Conservation (phyloP, 2,329 filamentous ascomycete species). For the Didymella glomerata region DNA sequence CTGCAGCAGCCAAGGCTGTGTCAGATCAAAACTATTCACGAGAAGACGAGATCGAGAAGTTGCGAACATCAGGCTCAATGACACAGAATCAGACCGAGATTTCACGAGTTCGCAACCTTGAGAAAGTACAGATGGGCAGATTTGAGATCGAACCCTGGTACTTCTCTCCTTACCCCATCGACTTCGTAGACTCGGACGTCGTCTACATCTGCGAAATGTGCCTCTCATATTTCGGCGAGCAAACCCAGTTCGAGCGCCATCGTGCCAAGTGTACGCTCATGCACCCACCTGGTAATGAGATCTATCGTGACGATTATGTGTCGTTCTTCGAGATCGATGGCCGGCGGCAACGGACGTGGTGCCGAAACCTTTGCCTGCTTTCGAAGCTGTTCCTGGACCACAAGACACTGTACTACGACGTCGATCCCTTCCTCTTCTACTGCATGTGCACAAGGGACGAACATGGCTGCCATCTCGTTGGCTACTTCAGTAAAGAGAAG, state of each 20-base stretch:
- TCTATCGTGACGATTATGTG: conserved; percentile 92
- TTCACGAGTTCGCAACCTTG: conserved; percentile 92
- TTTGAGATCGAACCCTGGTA: conserved; percentile 97
- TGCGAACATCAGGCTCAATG: conserved; percentile 95
- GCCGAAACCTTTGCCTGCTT: conserved; percentile 90
- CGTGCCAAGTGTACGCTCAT: conserved; percentile 87
- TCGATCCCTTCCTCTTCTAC: conserved; percentile 99
- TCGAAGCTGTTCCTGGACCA: conserved; percentile 97
- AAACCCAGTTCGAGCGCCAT: conserved; percentile 84
- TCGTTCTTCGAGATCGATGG: conserved; percentile 99
- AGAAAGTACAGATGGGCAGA: conserved; percentile 91
- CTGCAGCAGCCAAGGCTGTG: conserved; percentile 61
- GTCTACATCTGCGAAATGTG: conserved; percentile 99
- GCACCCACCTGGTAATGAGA: conserved; percentile 96
- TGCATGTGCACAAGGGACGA: conserved; percentile 93
- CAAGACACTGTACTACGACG: conserved; percentile 98
- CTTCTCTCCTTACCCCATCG: conserved; percentile 94
- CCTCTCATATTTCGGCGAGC: conserved; percentile 85
- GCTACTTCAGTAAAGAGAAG: conserved; percentile 99
- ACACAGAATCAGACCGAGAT: conserved; percentile 98
- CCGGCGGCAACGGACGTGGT: conserved; percentile 92
- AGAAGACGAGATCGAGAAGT: conserved; percentile 94
- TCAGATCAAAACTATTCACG: conserved; percentile 69
- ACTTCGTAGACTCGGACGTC: conserved; percentile 85
- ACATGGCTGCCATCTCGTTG: conserved; percentile 92